Evolutionary conservation across 1,284 basidiomycete genomes (phyloP).

Genomic region (Trichosporon ovoides): DNA sequence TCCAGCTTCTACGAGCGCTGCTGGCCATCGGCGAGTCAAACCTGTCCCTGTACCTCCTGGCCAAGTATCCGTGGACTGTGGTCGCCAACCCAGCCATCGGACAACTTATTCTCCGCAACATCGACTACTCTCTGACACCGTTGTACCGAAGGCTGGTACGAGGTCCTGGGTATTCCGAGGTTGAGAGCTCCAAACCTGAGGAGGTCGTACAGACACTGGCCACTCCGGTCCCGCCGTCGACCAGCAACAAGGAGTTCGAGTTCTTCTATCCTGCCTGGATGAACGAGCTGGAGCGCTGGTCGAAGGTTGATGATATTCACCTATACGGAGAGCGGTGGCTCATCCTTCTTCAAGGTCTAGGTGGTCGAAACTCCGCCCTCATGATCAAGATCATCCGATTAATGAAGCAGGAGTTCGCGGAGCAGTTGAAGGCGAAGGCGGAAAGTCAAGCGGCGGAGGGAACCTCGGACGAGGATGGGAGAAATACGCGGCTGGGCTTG

Average conservation of each 20-base stretch:
- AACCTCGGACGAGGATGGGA: slow-evolving; percentile 11
- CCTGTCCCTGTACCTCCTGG: slow-evolving; percentile 70
- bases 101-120: slow-evolving; percentile 70
- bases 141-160: slow-evolving; percentile 56
- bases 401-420: slow-evolving; percentile 53
- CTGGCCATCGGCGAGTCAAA: slow-evolving; percentile 78
- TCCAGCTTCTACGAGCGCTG: slow-evolving; percentile 71
- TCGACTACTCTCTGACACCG: slow-evolving; percentile 62
- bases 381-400: slow-evolving; percentile 61
- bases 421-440: slow-evolving; percentile 27
- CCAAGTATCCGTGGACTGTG: slow-evolving; percentile 78
- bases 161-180: not conserved
- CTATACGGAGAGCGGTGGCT: slow-evolving; percentile 59
- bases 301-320: slow-evolving; percentile 60
- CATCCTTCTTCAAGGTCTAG: slow-evolving; percentile 67
- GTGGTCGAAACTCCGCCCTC: slow-evolving; percentile 64
- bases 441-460: not conserved
- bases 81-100: slow-evolving; percentile 76
- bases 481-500: slow-evolving; percentile 24
- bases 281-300: slow-evolving; percentile 63
- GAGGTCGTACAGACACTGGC: slow-evolving; percentile 53
- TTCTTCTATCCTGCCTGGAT: slow-evolving; percentile 87
- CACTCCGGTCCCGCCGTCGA: slow-evolving; percentile 70
- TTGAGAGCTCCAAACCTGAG: slow-evolving; percentile 8
- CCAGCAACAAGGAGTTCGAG: slow-evolving; percentile 63